Evolutionary conservation across 2,329 filamentous ascomycete species (phyloP), one percentile per base, ranked within the genome.

Genomic region (Neocucurbitaria cava): DNA sequence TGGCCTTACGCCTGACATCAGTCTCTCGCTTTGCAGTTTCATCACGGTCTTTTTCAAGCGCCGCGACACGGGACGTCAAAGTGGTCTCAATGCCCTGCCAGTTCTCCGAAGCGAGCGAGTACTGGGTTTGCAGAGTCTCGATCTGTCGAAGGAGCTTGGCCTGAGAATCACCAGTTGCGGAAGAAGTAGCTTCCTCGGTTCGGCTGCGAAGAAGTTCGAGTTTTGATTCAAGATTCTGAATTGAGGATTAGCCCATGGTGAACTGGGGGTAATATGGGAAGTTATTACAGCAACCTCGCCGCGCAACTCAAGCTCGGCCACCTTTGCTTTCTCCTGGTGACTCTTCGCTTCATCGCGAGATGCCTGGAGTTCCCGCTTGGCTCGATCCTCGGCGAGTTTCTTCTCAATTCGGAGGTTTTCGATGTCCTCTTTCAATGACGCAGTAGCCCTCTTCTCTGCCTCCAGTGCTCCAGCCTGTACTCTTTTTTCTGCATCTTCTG

Each of bases 61-160:
- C 88, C 3, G 88, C 83, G 10, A 95, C 83, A 52, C 93, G 86
- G 20, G 91, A 87, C 46, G 94, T 84, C 28, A 99, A 78, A 2
- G 91, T 96, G 9, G 90, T 86, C 75, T 99, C 94, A 58, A 99
- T 96, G 0, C 92, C 91, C 71, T 97, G 93, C 95, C 96, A 99
- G 67, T 99, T 99, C 70, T 96, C 92, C 64, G 91, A 95, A 1
- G 95, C 95, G 49, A 96, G 88, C 0, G 92, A 88, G 76, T 99
- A 96, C 73, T 99, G 96, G 6, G 91, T 95, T 76, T 99, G 95
- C 33, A 99, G 79, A 0, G 91, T 97, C 78, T 99, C 95, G 49
- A 99, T 90, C 76, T 99, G 96, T 36, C 95, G 87, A 39, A 98
- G 81, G 36, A 98, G 82, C 74, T 97, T 98, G 39, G 90, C 90